Evolutionary conservation across 495 filamentous ascomycete genomes (phyloP).

Genomic region (Neurospora tetrasperma): DNA sequence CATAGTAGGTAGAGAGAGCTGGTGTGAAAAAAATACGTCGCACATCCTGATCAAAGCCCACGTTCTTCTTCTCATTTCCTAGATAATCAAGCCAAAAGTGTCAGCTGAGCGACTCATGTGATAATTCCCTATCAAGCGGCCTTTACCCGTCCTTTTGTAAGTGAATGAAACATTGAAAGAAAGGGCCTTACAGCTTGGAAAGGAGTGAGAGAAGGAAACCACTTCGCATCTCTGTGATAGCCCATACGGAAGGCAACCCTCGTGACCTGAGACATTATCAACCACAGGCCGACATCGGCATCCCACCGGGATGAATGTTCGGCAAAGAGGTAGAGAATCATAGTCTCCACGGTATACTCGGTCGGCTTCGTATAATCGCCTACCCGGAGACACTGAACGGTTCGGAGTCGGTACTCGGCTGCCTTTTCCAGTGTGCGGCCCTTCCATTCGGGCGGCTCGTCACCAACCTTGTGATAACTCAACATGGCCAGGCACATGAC

Average conservation of each 20-base stretch:
- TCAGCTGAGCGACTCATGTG: not conserved
- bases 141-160: not conserved
- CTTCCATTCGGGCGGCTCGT: constrained; percentile 80
- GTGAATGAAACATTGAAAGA: not conserved
- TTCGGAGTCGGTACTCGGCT: constrained; percentile 64
- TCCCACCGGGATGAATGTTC: constrained; percentile 72
- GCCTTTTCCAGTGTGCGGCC: constrained; percentile 67
- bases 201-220: constrained; percentile 70
- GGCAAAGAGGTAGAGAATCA: constrained; percentile 75
- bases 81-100: not conserved
- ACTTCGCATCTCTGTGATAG: constrained; percentile 83
- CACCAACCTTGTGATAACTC: constrained; percentile 80
- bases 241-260: constrained; percentile 90
- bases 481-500: constrained; percentile 86
- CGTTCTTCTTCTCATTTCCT: constrained; percentile 80
- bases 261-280: constrained; percentile 69
- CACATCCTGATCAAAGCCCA: constrained; percentile 77
- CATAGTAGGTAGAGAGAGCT: constrained; percentile 80
- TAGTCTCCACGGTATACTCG: constrained; percentile 76
- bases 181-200: constrained; percentile 54
- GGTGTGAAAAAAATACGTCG: constrained; percentile 85
- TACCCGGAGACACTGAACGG: constrained; percentile 76
- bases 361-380: constrained; percentile 86
- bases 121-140: not conserved
- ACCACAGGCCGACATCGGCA: constrained; percentile 71